Evolutionary conservation across 2,329 filamentous ascomycete species (phyloP).

Genomic region (Nemania serpens): DNA sequence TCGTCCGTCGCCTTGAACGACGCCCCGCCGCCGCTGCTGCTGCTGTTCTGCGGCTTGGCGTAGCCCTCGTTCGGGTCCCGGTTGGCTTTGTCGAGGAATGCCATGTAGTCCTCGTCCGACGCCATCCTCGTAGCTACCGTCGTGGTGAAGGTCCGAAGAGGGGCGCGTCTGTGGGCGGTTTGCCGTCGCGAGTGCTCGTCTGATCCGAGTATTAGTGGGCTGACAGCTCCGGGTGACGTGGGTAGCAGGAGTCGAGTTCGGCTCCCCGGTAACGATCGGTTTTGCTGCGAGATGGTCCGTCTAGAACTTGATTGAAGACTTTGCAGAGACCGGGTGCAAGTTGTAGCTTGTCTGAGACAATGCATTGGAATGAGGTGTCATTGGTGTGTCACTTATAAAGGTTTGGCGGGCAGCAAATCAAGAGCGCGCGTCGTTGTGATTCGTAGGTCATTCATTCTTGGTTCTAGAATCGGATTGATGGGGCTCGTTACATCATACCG

Average conservation of each 20-base stretch:
- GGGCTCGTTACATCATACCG: slow-evolving; percentile 34
- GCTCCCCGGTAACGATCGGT: not conserved
- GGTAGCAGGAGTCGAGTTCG: not conserved
- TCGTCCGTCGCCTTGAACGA: slow-evolving; percentile 58
- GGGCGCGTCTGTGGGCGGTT: not conserved
- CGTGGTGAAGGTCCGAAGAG: slow-evolving; percentile 14
- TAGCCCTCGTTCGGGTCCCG: slow-evolving; percentile 70
- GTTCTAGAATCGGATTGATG: slow-evolving; percentile 15
- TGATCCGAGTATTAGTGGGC: not conserved
- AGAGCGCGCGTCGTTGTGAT: slow-evolving; percentile 16
- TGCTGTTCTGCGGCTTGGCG: slow-evolving; percentile 37
- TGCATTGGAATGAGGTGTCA: not conserved
- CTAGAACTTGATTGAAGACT: not conserved
- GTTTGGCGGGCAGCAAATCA: slow-evolving; percentile 22
- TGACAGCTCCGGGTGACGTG: not conserved
- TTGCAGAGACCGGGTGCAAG: not conserved
- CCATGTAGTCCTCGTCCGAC: slow-evolving; percentile 80
- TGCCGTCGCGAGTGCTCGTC: slow-evolving; percentile 3
- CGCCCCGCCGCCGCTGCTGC: slow-evolving; percentile 40
- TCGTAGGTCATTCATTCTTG: slow-evolving; percentile 2
- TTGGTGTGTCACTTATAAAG: slow-evolving; percentile 27
- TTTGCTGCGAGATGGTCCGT: slow-evolving; percentile 5
- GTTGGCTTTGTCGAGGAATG: slow-evolving; percentile 88
- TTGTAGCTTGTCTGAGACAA: not conserved
- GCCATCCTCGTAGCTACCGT: slow-evolving; percentile 56